Conservation (phyloP, 1,139 yeast species). For the Geotrichum klebahnii region DNA sequence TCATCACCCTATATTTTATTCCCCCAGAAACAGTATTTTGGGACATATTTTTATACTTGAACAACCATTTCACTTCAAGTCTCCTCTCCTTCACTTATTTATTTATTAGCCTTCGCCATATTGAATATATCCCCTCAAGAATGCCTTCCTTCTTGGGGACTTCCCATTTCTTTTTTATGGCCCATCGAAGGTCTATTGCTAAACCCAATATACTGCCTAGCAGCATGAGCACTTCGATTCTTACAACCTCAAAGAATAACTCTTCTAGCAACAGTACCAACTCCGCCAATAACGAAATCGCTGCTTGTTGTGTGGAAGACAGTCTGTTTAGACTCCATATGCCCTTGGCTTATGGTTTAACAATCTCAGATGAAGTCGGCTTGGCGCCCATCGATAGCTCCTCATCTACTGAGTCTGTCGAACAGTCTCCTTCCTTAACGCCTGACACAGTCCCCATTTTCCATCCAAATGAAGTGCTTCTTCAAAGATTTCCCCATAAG, state of each 20-base stretch:
- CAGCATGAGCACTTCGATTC: background rate
- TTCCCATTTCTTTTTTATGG: background rate
- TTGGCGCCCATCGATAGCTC: background rate
- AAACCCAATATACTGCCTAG: background rate
- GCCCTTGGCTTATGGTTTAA: background rate
- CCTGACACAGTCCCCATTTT: slow-evolving; percentile 29
- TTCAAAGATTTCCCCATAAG: slow-evolving; percentile 32
- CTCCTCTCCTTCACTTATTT: background rate
- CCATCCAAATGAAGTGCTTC: slow-evolving; percentile 35
- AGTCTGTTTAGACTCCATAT: background rate
- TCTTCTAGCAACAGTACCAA: background rate
- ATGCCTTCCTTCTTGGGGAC: slow-evolving; percentile 5
- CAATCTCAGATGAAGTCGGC: background rate
- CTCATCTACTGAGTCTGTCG: background rate
- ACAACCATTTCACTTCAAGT: background rate
- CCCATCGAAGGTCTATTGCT: background rate
- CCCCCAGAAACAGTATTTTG: background rate
- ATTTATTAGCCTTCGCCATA: background rate
- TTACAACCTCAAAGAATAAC: background rate
- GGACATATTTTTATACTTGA: background rate
- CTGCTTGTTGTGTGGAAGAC: background rate
- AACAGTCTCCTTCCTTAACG: background rate
- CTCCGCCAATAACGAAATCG: too few species aligned
- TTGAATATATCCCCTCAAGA: background rate
- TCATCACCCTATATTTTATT: too few species aligned